Base-by-base conservation (phyloP, 805 yeast genomes). In the Naumovozyma baii region DNA sequence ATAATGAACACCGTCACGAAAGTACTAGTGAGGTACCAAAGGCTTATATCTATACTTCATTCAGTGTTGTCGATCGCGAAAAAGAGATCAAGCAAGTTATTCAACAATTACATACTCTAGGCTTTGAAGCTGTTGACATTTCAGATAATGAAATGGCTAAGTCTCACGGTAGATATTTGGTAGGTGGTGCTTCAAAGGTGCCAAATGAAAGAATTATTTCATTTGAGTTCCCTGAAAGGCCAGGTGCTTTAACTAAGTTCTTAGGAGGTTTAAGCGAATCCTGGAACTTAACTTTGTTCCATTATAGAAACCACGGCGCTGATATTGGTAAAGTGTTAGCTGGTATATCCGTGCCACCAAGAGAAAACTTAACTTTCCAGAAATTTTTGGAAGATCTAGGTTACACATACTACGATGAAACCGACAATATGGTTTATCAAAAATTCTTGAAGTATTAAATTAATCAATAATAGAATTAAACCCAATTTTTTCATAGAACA, bases 221-320 rank as follows among this genome's bases (percentile, higher is more conserved):
- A 36, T 92, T 92, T 54, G 96, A 87, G 62, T 94, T 92, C 69
- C 99, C 99, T 12, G 99, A 92, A 57, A 79, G 92, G 55, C 97
- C 98, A 2, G 95, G 96, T 36, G 96, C 98, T 1, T 70, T 92
- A 54, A 75, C 81, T 20, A 81, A 74, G 42, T 92, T 92, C 66
- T 70, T 92, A 54, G 73, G 72, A 19, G 71, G 79, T 14, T 63
- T 92, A 57, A 76, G 80, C 53, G 70, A 72, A 18, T 77, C 78
- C 37, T 92, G 97, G 96, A 92, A 92, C 58, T 76, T 92, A 45
- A 83, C 96, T 1, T 65, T 92, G 52, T 92, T 92, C 79, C 96
- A 92, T 62, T 92, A 92, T 64, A 78, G 99, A 70, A 87, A 92
- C 66, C 94, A 87, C 51, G 99, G 99, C 31, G 80, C 90, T 38